Evolutionary conservation across 495 filamentous ascomycete species (phyloP).

Genomic region (Daldinia childiae): DNA sequence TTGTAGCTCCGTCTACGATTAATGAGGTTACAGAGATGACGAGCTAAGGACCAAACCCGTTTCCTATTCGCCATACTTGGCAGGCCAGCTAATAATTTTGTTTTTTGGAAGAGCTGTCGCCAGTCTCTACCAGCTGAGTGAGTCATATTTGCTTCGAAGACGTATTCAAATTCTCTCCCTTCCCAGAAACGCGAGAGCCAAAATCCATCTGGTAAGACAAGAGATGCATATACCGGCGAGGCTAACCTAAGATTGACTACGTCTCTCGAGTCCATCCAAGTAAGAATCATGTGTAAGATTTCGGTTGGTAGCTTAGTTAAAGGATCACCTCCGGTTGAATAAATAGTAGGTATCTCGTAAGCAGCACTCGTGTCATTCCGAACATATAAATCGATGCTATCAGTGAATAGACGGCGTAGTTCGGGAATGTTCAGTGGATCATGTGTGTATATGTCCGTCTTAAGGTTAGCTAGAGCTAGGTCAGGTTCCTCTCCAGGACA

Average conservation of each 20-base stretch:
- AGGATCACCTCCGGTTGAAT: background rate
- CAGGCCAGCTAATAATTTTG: background rate
- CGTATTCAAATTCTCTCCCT: background rate
- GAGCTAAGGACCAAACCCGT: background rate
- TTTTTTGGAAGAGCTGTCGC: background rate
- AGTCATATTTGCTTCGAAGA: background rate
- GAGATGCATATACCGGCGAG: background rate
- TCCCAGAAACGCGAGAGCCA: background rate
- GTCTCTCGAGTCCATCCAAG: background rate
- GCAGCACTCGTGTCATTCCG: background rate
- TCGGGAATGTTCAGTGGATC: background rate
- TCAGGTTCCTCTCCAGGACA: background rate
- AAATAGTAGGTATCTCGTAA: background rate
- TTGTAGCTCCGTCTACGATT: background rate
- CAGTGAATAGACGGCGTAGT: background rate
- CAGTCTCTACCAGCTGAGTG: background rate
- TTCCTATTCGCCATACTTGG: background rate
- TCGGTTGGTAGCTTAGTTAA: background rate
- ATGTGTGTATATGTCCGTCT: background rate
- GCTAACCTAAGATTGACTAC: slow-evolving; percentile 1
- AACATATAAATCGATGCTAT: background rate
- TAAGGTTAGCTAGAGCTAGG: background rate
- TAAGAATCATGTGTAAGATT: slow-evolving; percentile 2
- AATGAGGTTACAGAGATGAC: background rate
- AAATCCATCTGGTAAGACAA: background rate